Evolutionary conservation across 1,284 basidiomycete genomes (phyloP).

Genomic region (Puccinia sorghi): DNA sequence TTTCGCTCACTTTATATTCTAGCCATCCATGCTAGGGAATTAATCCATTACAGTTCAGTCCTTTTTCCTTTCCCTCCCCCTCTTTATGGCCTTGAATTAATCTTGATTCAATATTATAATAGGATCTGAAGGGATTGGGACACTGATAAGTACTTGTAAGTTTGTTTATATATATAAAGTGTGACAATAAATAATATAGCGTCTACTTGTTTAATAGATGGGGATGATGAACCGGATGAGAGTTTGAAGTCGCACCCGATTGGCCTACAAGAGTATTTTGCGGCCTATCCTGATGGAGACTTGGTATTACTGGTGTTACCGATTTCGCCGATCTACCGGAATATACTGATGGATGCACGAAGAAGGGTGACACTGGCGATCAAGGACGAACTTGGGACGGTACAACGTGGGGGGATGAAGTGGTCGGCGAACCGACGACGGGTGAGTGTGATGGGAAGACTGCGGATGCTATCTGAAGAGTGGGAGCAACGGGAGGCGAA

Average conservation of each 20-base stretch:
- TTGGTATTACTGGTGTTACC: constrained; percentile 31
- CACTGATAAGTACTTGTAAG: constrained; percentile 37
- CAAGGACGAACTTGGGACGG: constrained; percentile 36
- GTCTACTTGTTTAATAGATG: background rate
- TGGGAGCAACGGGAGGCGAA: background rate
- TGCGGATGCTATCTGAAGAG: background rate
- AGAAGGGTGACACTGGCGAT: constrained; percentile 24
- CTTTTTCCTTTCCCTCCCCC: background rate
- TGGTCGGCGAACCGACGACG: constrained; percentile 43
- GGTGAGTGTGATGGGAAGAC: constrained; percentile 25
- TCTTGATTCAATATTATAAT: background rate
- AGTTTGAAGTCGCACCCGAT: constrained; percentile 8
- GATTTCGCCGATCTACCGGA: constrained; percentile 40
- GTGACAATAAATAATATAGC: too few relatives aligned
- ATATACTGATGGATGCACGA: background rate
- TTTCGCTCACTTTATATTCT: background rate
- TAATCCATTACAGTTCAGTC: constrained; percentile 46
- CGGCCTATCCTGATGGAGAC: constrained; percentile 45
- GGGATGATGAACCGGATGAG: constrained; percentile 17
- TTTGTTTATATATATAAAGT: too few relatives aligned
- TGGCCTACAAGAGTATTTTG: constrained; percentile 48
- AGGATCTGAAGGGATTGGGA: constrained; percentile 47
- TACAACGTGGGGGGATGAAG: background rate
- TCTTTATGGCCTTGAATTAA: background rate
- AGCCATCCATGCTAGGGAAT: constrained; percentile 48